phyloP scores from a whole-genome alignment of 2,329 filamentous ascomycete species.

The Sordariomycetes sp. region DNA sequence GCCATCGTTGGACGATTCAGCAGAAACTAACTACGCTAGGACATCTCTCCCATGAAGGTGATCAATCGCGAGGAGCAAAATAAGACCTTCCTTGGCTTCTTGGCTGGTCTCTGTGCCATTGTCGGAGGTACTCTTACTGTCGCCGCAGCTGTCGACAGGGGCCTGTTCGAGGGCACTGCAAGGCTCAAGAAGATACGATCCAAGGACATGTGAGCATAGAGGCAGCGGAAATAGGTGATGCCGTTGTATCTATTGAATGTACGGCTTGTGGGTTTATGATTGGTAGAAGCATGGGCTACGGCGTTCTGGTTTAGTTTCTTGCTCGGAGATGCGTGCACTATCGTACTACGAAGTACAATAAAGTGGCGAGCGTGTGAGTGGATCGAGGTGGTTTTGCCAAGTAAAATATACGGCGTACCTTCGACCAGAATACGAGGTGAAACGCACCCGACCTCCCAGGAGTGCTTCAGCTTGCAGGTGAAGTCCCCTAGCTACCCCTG shows the following conservation, averaged over 20 bases:
- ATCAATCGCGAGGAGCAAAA: constrained; percentile 87
- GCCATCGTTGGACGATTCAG: no score
- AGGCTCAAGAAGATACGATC: constrained; percentile 78
- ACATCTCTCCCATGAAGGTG: constrained; percentile 99
- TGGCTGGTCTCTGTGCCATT: constrained; percentile 89
- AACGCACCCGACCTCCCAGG: no score
- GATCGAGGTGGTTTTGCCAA: no score
- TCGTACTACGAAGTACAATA: no score
- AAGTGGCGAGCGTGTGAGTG: no score
- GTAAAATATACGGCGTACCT: no score
- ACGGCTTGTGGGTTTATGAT: not conserved
- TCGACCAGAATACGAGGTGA: no score
- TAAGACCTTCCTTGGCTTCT: constrained; percentile 85
- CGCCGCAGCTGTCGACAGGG: constrained; percentile 84
- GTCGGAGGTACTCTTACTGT: constrained; percentile 94
- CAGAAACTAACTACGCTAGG: constrained; percentile 44
- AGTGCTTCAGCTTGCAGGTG: no score
- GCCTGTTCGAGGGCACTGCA: constrained; percentile 78
- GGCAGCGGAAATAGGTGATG: not conserved
- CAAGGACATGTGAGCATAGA: constrained; percentile 43
- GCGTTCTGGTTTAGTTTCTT: no score
- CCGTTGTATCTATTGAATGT: not conserved
- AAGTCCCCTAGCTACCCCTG: no score
- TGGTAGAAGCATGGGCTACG: constrained; percentile 6
- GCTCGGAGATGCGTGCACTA: no score